These are phyloP conservation scores for Coniochaeta prunicola DNA, from an alignment of 2,329 filamentous ascomycete species.

Conservation along the genomic window DNA sequence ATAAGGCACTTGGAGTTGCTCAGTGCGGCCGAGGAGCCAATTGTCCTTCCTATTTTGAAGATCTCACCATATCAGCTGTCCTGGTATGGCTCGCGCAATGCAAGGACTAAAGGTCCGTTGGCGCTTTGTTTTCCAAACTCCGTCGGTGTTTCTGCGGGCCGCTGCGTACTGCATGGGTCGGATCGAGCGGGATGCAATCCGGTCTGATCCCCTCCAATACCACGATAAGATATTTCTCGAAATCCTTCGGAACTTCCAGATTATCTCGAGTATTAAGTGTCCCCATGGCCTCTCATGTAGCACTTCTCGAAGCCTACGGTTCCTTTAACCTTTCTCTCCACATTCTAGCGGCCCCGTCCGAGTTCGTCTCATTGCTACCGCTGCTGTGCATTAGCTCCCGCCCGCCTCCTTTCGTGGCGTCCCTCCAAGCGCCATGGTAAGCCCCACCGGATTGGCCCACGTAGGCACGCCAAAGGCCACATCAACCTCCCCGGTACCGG, in stretches of 20 bases:
- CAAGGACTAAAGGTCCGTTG: not conserved
- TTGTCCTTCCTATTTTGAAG: not conserved
- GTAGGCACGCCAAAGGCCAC: not conserved
- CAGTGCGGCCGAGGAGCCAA: not conserved
- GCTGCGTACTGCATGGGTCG: no score
- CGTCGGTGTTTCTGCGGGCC: no score
- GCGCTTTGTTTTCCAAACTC: not conserved
- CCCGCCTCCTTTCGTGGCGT: not conserved
- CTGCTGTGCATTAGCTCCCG: not conserved
- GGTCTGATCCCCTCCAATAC: not conserved
- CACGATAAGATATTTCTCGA: no score
- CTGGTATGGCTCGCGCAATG: not conserved
- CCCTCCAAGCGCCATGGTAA: not conserved
- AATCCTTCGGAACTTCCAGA: no score
- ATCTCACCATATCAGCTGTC: not conserved
- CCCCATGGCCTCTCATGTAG: not conserved
- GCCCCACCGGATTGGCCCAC: not conserved
- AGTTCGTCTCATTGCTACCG: not conserved
- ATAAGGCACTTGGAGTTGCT: not conserved
- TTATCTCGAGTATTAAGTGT: not conserved
- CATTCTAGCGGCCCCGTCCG: not conserved
- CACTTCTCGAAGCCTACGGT: not conserved
- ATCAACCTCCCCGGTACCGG: not conserved
- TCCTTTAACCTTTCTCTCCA: not conserved
- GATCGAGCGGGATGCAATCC: not conserved